Evolutionary conservation across 1,284 basidiomycete genomes (phyloP).

Genomic region (Ganoderma resinaceum): DNA sequence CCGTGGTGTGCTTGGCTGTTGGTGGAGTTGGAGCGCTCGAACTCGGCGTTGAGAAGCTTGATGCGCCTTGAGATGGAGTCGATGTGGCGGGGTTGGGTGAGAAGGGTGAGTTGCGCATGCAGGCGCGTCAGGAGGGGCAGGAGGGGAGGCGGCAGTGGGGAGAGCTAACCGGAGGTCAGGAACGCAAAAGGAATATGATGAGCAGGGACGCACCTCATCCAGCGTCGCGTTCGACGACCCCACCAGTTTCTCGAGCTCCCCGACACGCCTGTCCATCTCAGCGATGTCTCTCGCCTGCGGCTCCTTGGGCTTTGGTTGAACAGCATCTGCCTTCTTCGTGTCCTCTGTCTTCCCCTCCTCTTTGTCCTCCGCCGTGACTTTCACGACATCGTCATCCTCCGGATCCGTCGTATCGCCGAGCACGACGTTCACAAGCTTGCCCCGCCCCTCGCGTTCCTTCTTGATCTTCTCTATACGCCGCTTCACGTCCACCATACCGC

Average conservation of each 20-base stretch:
- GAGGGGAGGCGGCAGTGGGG: conserved; percentile 80
- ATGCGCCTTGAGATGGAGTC: conserved; percentile 96
- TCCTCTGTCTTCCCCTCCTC: conserved; percentile 17
- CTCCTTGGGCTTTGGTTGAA: conserved; percentile 32
- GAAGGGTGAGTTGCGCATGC: conserved; percentile 84
- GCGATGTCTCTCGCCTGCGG: conserved; percentile 55
- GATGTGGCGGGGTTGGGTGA: conserved; percentile 95
- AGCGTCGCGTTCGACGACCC: conserved; percentile 75
- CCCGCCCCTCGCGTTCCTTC: conserved; percentile 69
- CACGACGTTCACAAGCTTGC: conserved; percentile 67
- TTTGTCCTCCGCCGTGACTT: conserved; percentile 15
- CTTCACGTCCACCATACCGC: conserved; percentile 76
- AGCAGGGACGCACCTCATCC: conserved; percentile 67
- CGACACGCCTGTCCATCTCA: conserved; percentile 82
- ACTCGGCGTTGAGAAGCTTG: conserved; percentile 91
- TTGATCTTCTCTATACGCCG: conserved; percentile 71
- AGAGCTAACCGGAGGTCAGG: conserved; percentile 46
- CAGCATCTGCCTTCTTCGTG: conserved; percentile 28
- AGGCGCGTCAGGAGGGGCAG: conserved; percentile 84
- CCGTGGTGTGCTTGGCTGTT: conserved; percentile 47
- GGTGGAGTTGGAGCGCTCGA: conserved; percentile 80
- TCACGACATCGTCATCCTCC: conserved; percentile 27
- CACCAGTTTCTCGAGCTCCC: conserved; percentile 80
- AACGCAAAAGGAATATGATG: neutral
- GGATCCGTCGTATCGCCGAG: conserved; percentile 49